Evolutionary conservation across 805 yeast species (phyloP), one percentile per base, ranked within the genome.

Genomic region (Candida koratica): DNA sequence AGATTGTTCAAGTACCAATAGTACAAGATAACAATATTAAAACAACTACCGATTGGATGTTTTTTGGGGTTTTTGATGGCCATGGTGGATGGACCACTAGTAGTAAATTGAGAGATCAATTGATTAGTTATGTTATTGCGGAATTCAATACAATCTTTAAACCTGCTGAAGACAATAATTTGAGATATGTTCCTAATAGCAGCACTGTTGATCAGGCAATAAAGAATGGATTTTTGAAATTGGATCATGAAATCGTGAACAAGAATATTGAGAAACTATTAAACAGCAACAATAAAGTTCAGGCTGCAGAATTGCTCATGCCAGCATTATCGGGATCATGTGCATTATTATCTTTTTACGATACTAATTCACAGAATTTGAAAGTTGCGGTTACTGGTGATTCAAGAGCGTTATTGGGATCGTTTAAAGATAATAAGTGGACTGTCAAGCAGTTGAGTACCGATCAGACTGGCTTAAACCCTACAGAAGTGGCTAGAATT

Each of bases 321-420:
- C 96, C 98, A 4, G 98, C 97, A 2, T 70, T 94, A 27, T 83
- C 95, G 2, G 98, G 98, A 0, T 82, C 97, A 1, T 93, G 98
- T 64, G 97, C 95, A 0, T 69, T 93, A 44, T 67, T 93, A 40
- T 78, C 95, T 3, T 81, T 86, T 49, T 93, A 83, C 60, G 96
- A 93, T 59, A 77, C 95, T 0, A 72, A 74, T 35, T 67, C 86
- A 16, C 72, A 77, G 37, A 61, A 72, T 19, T 70, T 93, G 48
- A 81, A 86, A 46, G 95, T 93, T 23, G 97, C 98, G 0, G 95
- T 90, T 5, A 79, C 97, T 0, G 98, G 98, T 34, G 98, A 93
- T 56, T 89, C 97, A 0, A 71, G 98, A 43, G 97, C 96, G 0
- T 73, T 93, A 14, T 66, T 90, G 25, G 96, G 96, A 6, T 77